Evolutionary conservation across 2,329 filamentous ascomycete genomes (phyloP).

Genomic region (Alternaria conjuncta): DNA sequence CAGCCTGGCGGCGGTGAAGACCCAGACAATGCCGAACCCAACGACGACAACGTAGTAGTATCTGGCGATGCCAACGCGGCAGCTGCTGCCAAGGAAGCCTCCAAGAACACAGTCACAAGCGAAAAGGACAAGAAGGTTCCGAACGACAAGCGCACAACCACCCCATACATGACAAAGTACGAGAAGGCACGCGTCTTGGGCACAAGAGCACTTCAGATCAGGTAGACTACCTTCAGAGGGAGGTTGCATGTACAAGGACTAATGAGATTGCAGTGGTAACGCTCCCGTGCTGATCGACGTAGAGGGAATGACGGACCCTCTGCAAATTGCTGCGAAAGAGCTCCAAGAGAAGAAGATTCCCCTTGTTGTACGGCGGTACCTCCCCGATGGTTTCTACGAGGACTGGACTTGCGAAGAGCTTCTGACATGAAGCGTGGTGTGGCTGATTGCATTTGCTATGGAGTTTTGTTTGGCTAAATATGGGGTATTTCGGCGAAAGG

Average conservation of each 20-base stretch:
- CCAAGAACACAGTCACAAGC: conserved; percentile 63
- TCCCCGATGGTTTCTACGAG: conserved; percentile 98
- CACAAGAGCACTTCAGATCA: conserved; percentile 93
- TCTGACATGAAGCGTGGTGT: conserved; percentile 52
- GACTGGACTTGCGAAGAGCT: conserved; percentile 99
- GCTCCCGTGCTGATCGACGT: conserved; percentile 95
- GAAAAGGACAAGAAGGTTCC: conserved; percentile 84
- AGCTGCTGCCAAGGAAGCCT: conserved; percentile 48
- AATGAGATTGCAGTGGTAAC: conserved; percentile 75
- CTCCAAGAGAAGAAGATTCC: conserved; percentile 98
- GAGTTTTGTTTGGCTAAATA: conserved; percentile 42
- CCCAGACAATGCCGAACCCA: conserved; percentile 40
- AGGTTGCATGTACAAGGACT: conserved; percentile 10
- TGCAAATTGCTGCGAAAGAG: conserved; percentile 98
- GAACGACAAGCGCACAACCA: conserved; percentile 86
- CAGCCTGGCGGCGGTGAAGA: conserved; percentile 48
- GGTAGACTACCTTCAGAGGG: conserved; percentile 60
- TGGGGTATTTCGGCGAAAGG: conserved; percentile 44
- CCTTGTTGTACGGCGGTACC: conserved; percentile 89
- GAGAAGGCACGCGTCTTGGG: conserved; percentile 92
- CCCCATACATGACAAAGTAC: conserved; percentile 99
- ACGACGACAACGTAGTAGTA: conserved; percentile 52
- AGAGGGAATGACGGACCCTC: conserved; percentile 95
- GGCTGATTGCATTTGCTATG: conserved; percentile 40
- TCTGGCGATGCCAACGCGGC: conserved; percentile 61